These are phyloP conservation scores for Dactylellina haptotyla DNA, from an alignment of 2,329 filamentous ascomycete genomes.

Conservation along the genomic window DNA sequence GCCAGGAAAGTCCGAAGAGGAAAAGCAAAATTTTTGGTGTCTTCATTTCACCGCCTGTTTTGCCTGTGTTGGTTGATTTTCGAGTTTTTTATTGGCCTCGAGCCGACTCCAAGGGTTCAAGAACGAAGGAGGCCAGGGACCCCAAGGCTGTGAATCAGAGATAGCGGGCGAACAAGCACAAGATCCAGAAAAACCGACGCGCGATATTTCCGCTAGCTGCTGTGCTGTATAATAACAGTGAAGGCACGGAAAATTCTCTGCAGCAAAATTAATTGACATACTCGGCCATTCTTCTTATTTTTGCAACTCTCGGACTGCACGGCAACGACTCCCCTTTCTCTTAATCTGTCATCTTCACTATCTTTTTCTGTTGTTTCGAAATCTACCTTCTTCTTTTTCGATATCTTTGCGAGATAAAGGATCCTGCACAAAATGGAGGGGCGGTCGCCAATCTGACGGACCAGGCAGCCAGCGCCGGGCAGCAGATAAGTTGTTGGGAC, in stretches of 20 bases:
- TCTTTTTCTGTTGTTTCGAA: neutral
- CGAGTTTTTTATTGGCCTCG: conserved; percentile 10
- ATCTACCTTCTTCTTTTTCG: neutral
- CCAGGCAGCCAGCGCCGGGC: neutral
- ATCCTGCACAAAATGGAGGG: neutral
- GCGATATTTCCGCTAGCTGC: conserved; percentile 40
- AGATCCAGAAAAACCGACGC: conserved; percentile 28
- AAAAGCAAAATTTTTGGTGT: conserved; percentile 15
- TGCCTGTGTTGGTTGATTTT: conserved; percentile 16
- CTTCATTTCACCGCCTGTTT: conserved; percentile 4
- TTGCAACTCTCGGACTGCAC: neutral
- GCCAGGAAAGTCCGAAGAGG: conserved; percentile 13
- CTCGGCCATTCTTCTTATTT: neutral
- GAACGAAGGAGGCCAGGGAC: conserved; percentile 10
- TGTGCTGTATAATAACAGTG: conserved; percentile 6
- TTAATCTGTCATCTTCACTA: no score
- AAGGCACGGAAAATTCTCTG: conserved; percentile 14
- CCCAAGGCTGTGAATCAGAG: conserved; percentile 24
- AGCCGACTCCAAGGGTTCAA: neutral
- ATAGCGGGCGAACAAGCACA: conserved; percentile 18
- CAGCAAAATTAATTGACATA: neutral
- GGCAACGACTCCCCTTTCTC: no score
- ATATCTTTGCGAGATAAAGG: neutral
- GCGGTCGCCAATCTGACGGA: neutral
- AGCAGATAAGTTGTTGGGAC: conserved; percentile 5